These are phyloP conservation scores for Emericellopsis terricola DNA, from an alignment of 495 filamentous ascomycete genomes.

Conservation along the genomic window DNA sequence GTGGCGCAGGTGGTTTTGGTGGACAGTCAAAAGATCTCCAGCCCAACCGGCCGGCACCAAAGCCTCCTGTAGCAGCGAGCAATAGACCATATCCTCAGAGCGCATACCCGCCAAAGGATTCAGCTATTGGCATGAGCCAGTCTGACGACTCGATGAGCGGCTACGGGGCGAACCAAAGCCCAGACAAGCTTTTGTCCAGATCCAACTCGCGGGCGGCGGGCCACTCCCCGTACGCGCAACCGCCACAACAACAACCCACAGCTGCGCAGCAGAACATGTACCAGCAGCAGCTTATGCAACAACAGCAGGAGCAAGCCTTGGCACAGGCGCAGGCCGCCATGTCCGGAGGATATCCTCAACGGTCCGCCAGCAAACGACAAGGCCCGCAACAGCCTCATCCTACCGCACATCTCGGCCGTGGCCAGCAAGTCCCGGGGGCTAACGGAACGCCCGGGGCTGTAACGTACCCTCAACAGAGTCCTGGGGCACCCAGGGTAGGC, in stretches of 20 bases:
- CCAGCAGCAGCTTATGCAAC: constrained; percentile 50
- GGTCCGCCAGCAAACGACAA: constrained; percentile 41
- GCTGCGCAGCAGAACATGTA: constrained; percentile 28
- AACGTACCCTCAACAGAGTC: constrained; percentile 15
- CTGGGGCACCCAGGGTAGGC: constrained; percentile 3
- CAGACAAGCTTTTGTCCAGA: constrained; percentile 13
- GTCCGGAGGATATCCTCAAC: constrained; percentile 38
- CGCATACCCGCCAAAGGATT: constrained; percentile 31
- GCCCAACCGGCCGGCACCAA: constrained; percentile 47
- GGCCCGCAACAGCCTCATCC: constrained; percentile 20
- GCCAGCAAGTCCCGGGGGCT: constrained; percentile 27
- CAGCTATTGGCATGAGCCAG: constrained; percentile 33
- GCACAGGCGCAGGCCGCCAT: constrained; percentile 47
- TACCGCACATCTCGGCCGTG: constrained; percentile 4
- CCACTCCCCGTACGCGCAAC: constrained; percentile 19
- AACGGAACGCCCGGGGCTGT: constrained; percentile 16
- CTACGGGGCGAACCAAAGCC: background rate
- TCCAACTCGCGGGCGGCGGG: constrained; percentile 35
- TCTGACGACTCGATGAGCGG: constrained; percentile 25
- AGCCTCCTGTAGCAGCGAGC: constrained; percentile 35
- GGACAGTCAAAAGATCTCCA: constrained; percentile 33
- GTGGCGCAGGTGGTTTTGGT: constrained; percentile 22
- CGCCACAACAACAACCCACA: constrained; percentile 12
- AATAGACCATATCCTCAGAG: constrained; percentile 27
- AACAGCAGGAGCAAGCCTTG: constrained; percentile 63